A percentile compares a stretch with the other conserved stretches of the same genome.
phyloP scores from a whole-genome alignment of 2,329 filamentous ascomycete genomes.

The Ceratocystiopsis sp. region DNA sequence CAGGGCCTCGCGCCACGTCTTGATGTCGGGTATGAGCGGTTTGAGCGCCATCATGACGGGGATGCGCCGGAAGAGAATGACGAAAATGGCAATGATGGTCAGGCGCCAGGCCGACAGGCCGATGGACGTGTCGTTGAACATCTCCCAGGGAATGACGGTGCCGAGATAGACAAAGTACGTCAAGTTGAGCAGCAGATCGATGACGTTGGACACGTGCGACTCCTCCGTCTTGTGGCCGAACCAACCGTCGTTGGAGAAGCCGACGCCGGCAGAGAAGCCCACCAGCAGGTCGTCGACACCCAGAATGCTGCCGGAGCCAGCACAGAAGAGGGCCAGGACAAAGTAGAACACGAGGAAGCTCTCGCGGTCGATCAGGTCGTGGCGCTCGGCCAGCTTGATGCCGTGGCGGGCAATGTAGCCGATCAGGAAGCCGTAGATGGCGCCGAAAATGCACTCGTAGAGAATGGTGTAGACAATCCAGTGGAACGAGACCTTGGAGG shows the following conservation, averaged over 20 bases:
- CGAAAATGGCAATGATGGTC: constrained; percentile 82
- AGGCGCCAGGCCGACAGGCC: constrained; percentile 77
- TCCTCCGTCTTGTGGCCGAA: constrained; percentile 97
- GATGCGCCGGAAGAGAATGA: constrained; percentile 89
- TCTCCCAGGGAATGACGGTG: constrained; percentile 89
- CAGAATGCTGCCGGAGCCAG: constrained; percentile 78
- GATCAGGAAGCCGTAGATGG: constrained; percentile 69
- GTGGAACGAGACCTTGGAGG: constrained; percentile 55
- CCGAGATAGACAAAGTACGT: constrained; percentile 97
- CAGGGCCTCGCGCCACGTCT: constrained; percentile 91
- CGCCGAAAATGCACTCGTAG: constrained; percentile 91
- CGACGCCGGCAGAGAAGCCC: constrained; percentile 89
- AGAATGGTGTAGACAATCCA: constrained; percentile 83
- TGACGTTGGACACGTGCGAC: constrained; percentile 97
- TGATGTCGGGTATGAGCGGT: constrained; percentile 87
- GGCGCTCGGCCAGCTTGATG: constrained; percentile 74
- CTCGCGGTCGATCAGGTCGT: constrained; percentile 80
- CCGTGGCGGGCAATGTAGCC: constrained; percentile 83
- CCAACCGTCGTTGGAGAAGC: constrained; percentile 98
- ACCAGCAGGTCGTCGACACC: constrained; percentile 89
- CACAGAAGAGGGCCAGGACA: constrained; percentile 85
- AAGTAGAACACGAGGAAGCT: constrained; percentile 99
- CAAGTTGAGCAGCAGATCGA: constrained; percentile 91
- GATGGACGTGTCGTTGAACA: constrained; percentile 60
- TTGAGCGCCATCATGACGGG: constrained; percentile 87